Conservation (phyloP, 306 rosid genomes). For the Glycine soja region DNA sequence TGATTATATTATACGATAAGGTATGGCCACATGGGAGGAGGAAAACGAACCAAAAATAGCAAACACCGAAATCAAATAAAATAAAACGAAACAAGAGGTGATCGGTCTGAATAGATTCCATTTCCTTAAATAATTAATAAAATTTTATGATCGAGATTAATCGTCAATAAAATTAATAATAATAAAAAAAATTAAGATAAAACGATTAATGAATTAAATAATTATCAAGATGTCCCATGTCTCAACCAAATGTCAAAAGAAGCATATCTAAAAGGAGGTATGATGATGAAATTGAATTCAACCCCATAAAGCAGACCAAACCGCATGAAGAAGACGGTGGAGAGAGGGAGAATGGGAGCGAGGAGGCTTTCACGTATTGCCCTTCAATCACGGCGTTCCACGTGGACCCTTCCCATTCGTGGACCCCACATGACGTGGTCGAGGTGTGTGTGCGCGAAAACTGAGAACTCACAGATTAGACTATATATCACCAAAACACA, state of each 20-base stretch:
- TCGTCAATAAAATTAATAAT: no score
- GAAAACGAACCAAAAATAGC: not conserved
- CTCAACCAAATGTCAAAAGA: constrained; percentile 40
- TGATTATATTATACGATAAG: not conserved
- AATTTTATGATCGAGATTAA: no score
- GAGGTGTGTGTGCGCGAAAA: not conserved
- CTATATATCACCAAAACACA: constrained; percentile 27
- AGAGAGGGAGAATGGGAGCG: constrained; percentile 31
- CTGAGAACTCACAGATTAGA: constrained; percentile 24
- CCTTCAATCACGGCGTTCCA: constrained; percentile 61
- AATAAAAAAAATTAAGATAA: not conserved
- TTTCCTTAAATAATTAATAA: no score
- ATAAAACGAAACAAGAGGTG: not conserved
- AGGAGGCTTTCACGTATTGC: constrained; percentile 68
- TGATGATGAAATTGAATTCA: constrained; percentile 5
- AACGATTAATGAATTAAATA: not conserved
- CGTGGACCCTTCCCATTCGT: constrained; percentile 61
- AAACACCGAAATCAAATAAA: not conserved
- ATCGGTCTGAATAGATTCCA: no score
- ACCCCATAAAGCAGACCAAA: constrained; percentile 33
- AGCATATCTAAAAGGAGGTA: constrained; percentile 8
- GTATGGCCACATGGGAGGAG: not conserved
- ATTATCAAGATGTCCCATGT: not conserved
- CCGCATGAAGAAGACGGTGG: not conserved
- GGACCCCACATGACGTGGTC: constrained; percentile 84